Percentiles rank a stretch among this genome's conserved stretches.
Conservation (phyloP, 1,284 basidiomycete genomes). For the Trametes polyzona region DNA sequence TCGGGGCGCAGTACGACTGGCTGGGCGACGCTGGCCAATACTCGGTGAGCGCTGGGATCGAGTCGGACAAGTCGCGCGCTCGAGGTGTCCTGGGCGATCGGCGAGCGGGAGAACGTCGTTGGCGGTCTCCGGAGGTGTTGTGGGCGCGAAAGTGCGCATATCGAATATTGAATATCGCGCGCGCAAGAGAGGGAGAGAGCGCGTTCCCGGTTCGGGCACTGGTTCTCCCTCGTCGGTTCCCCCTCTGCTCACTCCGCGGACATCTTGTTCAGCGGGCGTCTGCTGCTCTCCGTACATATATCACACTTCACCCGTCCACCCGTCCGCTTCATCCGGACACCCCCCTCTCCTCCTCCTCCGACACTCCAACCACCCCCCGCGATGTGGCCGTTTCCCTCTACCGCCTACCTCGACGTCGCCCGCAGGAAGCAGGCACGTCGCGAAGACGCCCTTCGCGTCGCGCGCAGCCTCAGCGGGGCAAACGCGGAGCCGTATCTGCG, state of each 20-base stretch:
- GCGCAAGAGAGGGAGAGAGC: not conserved
- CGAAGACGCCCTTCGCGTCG: slow-evolving; percentile 33
- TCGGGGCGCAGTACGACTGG: not conserved
- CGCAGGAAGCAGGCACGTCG: slow-evolving; percentile 41
- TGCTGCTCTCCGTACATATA: slow-evolving; percentile 4
- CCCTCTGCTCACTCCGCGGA: slow-evolving; percentile 23
- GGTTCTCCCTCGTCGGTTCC: slow-evolving; percentile 6
- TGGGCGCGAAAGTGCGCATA: no score
- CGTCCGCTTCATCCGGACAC: slow-evolving; percentile 27
- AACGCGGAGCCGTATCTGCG: slow-evolving; percentile 29
- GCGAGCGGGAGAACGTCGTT: not conserved
- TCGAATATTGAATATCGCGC: not conserved
- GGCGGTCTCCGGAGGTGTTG: no score
- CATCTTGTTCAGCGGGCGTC: slow-evolving; percentile 8
- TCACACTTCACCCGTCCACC: not conserved
- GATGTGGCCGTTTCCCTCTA: slow-evolving; percentile 48
- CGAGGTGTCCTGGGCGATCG: not conserved
- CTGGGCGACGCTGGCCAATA: not conserved
- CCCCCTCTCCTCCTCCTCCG: slow-evolving; percentile 41
- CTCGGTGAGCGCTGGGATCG: no score
- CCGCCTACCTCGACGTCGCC: slow-evolving; percentile 37
- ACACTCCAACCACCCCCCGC: not conserved
- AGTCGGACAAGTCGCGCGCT: no score
- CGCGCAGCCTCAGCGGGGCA: slow-evolving; percentile 18
- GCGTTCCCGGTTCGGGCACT: not conserved